Percentiles rank a stretch among this genome's conserved stretches.
Evolutionary conservation across 2,329 filamentous ascomycete species (phyloP).

Genomic region (Ceratocystis destructans): DNA sequence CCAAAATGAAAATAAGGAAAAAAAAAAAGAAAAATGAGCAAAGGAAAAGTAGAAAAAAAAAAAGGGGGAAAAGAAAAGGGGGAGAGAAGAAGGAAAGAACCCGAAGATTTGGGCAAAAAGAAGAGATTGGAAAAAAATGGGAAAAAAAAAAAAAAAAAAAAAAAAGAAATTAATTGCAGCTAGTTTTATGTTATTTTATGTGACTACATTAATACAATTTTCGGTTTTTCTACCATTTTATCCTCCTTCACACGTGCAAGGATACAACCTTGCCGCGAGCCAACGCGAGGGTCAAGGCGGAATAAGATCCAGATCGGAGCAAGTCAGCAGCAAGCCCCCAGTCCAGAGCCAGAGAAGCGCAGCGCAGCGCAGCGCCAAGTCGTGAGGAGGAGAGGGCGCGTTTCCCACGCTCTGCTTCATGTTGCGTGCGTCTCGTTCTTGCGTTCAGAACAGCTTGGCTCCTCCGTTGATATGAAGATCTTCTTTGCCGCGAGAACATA

Average conservation of each 20-base stretch:
- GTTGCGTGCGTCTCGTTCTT: not conserved
- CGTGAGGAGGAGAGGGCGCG: too few species aligned
- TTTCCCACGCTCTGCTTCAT: not conserved
- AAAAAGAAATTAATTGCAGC: not conserved
- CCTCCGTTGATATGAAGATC: not conserved
- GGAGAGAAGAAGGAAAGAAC: too few species aligned
- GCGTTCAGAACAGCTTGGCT: not conserved
- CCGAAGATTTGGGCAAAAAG: too few species aligned
- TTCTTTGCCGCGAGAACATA: not conserved
- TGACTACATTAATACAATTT: not conserved
- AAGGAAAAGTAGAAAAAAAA: too few species aligned
- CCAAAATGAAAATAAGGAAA: too few species aligned
- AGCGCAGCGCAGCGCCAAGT: too few species aligned
- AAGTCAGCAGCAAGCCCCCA: too few species aligned
- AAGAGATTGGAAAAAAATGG: too few species aligned
- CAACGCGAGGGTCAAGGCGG: constrained; percentile 7
- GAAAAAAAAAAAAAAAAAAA: not conserved
- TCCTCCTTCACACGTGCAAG: not conserved
- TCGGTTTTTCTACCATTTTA: not conserved
- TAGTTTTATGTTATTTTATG: not conserved
- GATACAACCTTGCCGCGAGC: constrained; percentile 1
- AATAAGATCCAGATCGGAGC: constrained; percentile 3
- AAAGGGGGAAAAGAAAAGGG: too few species aligned
- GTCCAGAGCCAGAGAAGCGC: too few species aligned
- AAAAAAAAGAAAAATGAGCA: too few species aligned